Evolutionary conservation across 495 filamentous ascomycete genomes (phyloP).

Genomic region (Darksidea phi): DNA sequence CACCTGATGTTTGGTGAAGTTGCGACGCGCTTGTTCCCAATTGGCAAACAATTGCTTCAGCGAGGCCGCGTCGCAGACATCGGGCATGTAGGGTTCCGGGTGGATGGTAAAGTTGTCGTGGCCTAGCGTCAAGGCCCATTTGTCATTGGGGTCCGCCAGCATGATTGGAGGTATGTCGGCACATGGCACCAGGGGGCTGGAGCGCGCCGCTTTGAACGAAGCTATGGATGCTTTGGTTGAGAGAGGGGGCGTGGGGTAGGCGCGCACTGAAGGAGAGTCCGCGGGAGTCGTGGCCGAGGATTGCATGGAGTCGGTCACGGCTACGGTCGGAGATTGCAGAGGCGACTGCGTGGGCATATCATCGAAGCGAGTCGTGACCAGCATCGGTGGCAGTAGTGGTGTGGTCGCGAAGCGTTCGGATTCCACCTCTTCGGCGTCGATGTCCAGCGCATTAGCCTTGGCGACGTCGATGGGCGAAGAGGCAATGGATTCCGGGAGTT

Average conservation of each 20-base stretch:
- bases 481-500: slow-evolving; percentile 42
- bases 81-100: slow-evolving; percentile 74
- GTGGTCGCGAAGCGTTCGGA: slow-evolving; percentile 65
- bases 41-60: slow-evolving; percentile 69
- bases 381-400: slow-evolving; percentile 76
- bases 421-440: slow-evolving; percentile 38
- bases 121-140: slow-evolving; percentile 78
- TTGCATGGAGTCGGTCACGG: slow-evolving; percentile 42
- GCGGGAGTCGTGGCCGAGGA: slow-evolving; percentile 46
- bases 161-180: slow-evolving; percentile 61
- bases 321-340: slow-evolving; percentile 75
- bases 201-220: slow-evolving; percentile 58
- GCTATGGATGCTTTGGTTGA: slow-evolving; percentile 76
- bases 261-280: slow-evolving; percentile 48
- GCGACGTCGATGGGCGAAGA: slow-evolving; percentile 58
- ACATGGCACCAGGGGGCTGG: slow-evolving; percentile 50
- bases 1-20: slow-evolving; percentile 79
- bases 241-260: slow-evolving; percentile 70
- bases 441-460: slow-evolving; percentile 43
- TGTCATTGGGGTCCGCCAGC: slow-evolving; percentile 65
- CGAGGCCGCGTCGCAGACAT: slow-evolving; percentile 56
- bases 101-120: slow-evolving; percentile 91
- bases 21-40: slow-evolving; percentile 76
- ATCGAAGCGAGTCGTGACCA: slow-evolving; percentile 54
- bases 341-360: slow-evolving; percentile 64